These are phyloP conservation scores for Globisporangium yorkense DNA, from an alignment of 352 stramenopile species.

Conservation along the genomic window DNA sequence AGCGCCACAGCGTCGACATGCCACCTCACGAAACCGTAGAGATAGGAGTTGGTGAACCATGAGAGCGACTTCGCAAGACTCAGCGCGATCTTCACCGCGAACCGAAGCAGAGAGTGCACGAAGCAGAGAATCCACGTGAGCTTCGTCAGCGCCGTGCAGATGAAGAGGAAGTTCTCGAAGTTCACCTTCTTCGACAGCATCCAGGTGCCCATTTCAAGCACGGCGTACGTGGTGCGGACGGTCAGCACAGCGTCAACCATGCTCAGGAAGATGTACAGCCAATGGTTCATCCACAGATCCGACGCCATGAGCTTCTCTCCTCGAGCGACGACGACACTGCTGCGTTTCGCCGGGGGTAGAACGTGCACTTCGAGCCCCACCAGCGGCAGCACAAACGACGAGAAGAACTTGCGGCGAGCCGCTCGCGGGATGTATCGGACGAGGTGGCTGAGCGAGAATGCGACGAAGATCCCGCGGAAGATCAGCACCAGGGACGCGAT, in stretches of 20 bases:
- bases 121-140: slow-evolving; percentile 59
- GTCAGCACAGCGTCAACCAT: slow-evolving; percentile 40
- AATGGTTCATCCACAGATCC: slow-evolving; percentile 62
- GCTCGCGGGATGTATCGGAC: slow-evolving; percentile 35
- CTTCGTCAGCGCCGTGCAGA: slow-evolving; percentile 33
- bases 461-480: slow-evolving; percentile 28
- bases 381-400: slow-evolving; percentile 26
- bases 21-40: slow-evolving; percentile 3
- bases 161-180: slow-evolving; percentile 48
- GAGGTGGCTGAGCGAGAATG: slow-evolving; percentile 23
- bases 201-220: slow-evolving; percentile 40
- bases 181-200: slow-evolving; percentile 44
- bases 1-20: slow-evolving; percentile 19
- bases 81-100: slow-evolving; percentile 23
- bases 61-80: slow-evolving; percentile 12
- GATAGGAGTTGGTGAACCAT: slow-evolving; percentile 39
- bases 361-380: slow-evolving; percentile 29
- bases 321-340: slow-evolving; percentile 23
- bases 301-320: slow-evolving; percentile 47
- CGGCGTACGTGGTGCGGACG: slow-evolving; percentile 37
- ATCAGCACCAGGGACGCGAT: slow-evolving; percentile 42
- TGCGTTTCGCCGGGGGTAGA: slow-evolving; percentile 24
- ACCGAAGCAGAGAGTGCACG: slow-evolving; percentile 24
- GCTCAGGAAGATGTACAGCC: slow-evolving; percentile 58
- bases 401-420: slow-evolving; percentile 18